Percentiles rank a stretch among this genome's conserved stretches.
These are phyloP conservation scores for Tuber brumale DNA, from an alignment of 495 filamentous ascomycete species.

Conservation along the genomic window DNA sequence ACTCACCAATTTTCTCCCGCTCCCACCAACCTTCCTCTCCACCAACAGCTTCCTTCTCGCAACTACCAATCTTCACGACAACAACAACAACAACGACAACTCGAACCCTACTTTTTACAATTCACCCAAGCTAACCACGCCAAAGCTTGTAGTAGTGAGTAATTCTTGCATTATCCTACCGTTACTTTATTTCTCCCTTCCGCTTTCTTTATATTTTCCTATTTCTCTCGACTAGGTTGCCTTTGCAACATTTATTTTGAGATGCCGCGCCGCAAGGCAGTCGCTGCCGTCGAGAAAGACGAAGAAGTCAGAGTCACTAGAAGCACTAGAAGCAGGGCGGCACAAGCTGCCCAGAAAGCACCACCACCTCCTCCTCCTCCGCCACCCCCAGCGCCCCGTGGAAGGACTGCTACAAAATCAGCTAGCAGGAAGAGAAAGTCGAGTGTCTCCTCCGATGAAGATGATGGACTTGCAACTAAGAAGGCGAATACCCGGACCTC, in stretches of 20 bases:
- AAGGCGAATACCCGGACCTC: slow-evolving; percentile 1
- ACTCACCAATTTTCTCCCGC: neutral
- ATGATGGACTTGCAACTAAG: neutral
- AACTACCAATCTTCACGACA: neutral
- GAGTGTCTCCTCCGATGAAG: neutral
- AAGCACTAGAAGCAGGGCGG: neutral
- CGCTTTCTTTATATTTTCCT: neutral
- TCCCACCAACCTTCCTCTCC: neutral
- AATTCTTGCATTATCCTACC: neutral
- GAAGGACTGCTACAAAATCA: neutral
- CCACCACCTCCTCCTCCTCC: neutral
- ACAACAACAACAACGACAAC: neutral
- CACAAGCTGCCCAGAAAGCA: neutral
- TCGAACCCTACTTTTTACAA: neutral
- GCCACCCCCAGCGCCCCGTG: neutral
- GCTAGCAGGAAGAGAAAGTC: neutral
- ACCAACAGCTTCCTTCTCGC: neutral
- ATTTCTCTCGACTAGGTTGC: neutral
- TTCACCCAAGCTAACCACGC: neutral
- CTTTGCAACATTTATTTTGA: neutral
- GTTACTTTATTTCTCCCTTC: neutral
- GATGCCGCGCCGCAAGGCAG: slow-evolving; percentile 1
- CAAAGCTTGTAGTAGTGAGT: neutral
- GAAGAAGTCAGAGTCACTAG: neutral
- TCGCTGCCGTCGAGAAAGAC: neutral